Evolutionary conservation across 2,329 filamentous ascomycete species (phyloP), one percentile per base, ranked within the genome.

Genomic region (Phialophora expanda): DNA sequence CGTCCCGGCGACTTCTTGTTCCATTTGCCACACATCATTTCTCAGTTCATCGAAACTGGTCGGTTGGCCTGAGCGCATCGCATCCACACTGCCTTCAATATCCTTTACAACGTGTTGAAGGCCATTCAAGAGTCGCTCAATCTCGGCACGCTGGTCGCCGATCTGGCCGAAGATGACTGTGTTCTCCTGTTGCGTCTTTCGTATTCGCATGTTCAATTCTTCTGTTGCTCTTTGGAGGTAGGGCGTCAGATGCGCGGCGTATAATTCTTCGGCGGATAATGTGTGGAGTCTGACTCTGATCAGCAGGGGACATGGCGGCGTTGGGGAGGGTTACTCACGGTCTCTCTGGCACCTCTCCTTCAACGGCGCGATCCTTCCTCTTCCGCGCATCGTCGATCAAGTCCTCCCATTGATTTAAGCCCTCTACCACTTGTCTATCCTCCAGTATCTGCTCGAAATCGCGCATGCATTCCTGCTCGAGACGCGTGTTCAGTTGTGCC

Each of bases 391-490:
- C 86, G 30, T 82, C 83, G 30, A 89, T 82, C 68, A 87, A 77
- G 44, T 81, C 78, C 73, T 89, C 87, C 69, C 89, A 77, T 62
- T 86, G 85, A 74, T 89, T 89, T 68, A 89, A 76, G 24, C 84
- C 81, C 66, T 78, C 75, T 5, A 89, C 79, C 1, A 87, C 86
- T 65, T 85, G 79, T 59, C 86, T 76, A 71, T 87, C 84, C 32
- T 75, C 75, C 66, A 89, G 71, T 63, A 89, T 86, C 55, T 82
- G 81, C n/a, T 87, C 85, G 74, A 89, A 89, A 70, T 89, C 85
- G 17, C 80, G 80, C 74, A 78, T 82, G 68, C 85, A 86, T 59
- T 82, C 82, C 68, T 84, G 82, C 69, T 87, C 85, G 60, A 89
- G 75, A 70, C 87, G 83, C 58, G 82, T 81, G 50, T 85, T 84